Percentiles rank a stretch among this genome's conserved stretches.
These are phyloP conservation scores for Cajanus cajan DNA, from an alignment of 306 rosid genomes.

Conservation along the genomic window DNA sequence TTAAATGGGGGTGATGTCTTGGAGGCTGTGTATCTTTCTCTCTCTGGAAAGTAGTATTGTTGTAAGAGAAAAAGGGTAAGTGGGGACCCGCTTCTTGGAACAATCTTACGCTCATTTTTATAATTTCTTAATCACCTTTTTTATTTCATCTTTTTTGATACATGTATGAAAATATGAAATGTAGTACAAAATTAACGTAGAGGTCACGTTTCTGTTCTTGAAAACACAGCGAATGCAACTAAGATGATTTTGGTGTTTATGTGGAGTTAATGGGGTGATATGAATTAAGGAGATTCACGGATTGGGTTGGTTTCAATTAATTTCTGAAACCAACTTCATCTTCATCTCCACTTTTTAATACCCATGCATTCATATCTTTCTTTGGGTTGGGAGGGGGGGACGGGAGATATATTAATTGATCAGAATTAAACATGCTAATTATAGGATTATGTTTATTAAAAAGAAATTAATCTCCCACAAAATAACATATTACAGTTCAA, in stretches of 20 bases:
- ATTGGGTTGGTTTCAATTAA: neutral
- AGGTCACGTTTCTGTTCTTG: neutral
- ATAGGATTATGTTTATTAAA: neutral
- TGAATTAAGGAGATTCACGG: conserved; percentile 12
- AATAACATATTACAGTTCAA: neutral
- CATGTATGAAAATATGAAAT: no score
- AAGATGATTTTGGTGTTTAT: neutral
- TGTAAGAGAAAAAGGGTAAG: neutral
- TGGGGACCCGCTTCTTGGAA: conserved; percentile 9
- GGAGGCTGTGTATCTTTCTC: neutral
- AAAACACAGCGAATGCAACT: neutral
- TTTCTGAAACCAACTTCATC: neutral
- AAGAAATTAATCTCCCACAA: neutral
- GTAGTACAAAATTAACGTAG: neutral
- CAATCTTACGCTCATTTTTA: neutral
- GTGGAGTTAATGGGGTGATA: neutral
- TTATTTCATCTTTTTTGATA: no score
- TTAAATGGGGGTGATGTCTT: neutral
- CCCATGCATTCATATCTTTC: neutral
- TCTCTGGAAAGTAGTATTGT: neutral
- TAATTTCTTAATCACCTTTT: no score
- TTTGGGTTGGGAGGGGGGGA: neutral
- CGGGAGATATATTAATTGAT: neutral
- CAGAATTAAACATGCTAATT: neutral
- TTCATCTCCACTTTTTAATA: neutral